Base-by-base conservation (phyloP, 2,329 filamentous ascomycete species). In the Monilinia fructigena region DNA sequence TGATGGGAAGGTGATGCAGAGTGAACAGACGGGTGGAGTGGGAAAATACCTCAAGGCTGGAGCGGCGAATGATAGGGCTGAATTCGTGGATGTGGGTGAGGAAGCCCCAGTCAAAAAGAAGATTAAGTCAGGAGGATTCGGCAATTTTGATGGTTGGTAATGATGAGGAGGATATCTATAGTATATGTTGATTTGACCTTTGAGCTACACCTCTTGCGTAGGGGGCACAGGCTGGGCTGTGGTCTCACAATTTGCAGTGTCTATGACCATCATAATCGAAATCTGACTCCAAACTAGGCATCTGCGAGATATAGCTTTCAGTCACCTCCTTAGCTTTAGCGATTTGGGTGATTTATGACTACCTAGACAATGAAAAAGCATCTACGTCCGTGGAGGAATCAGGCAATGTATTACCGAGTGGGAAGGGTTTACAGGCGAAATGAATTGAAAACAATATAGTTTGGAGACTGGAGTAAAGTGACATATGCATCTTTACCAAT, bases 61-160 rank as follows among this genome's bases (percentile, higher is more conserved):
- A 20, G 78, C 77, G 50, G 74, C 65, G 58, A 79, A 68, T 72
- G 76, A 58, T 64, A 64, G 52, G 69, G 76, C 62, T 69, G 84
- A 87, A 71, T 48, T 38, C 50, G 82, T 87, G 6, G 87, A 85
- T 76, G 87, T 87, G 26, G 85, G 88, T 67, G 85, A 89, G 71
- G 86, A 87, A 65, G 87, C 92, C 72, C 92, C 91, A 23, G 85
- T 83, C 4, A 88, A 86, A 78, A 98, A 97, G 80, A 98, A 97
- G 80, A 78, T 82, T 2, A 95, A 91, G 76, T 83, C 81, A 0
- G 86, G 87, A 16, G 93, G 92, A 0, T 99, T 98, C 82, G 93
- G 94, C 2, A 96, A 97, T 78, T 99, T 99, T 77, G 93, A 97
- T 78, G 85, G 81, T 48, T 99, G 95, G 94, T 97, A 66, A 23